Evolutionary conservation across 2,329 filamentous ascomycete genomes (phyloP), one percentile per base, ranked within the genome.

Genomic region (Daldinia eschscholtzii): DNA sequence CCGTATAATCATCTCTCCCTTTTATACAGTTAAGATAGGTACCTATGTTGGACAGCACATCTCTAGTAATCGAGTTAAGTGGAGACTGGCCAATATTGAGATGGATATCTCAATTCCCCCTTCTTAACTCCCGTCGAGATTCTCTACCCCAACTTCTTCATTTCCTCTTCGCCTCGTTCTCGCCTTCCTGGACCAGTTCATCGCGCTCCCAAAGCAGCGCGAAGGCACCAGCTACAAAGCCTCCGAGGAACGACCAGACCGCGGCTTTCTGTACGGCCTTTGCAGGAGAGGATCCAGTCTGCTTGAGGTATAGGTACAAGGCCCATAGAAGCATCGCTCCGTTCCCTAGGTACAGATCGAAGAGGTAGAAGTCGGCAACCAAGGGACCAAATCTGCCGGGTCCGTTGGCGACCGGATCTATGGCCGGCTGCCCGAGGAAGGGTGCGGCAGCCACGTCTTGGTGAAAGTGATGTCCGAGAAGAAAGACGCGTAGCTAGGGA

Each of bases 181-280:
- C 76, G 33, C 72, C 75, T 64, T 75, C 76, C 42, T 68, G 69
- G 2, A 77, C 75, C 26, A 75, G 65, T 41, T 70, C 70, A 42
- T 79, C 77, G 3, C 76, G 71, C 13, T 76, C 76, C 76, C 76
- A 77, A 44, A 72, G 61, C 59, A 79, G 61, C 28, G 72, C 72
- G 0, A 74, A 12, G 2, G 70, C 68, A 0, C 71, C 74, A 1
- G 69, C 76, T 0, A 61, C 58, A 0, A 73, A 73, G 0, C 77
- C 77, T 4, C 74, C 75, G 3, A 76, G 20, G 6, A 76, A n/a
- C 41, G 70, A 60, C 77, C 77, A 78, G 59, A 74, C 68, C n/a
- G 26, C 73, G n/a, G 64, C 41, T 26, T 58, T 75, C n/a, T 60
- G 35, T 12, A 77, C 66, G 59, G 72, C 63, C 33, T n/a, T 30